Evolutionary conservation across 805 yeast genomes (phyloP), one percentile per base, ranked within the genome.

Genomic region (Metschnikowia cerradonensis): DNA sequence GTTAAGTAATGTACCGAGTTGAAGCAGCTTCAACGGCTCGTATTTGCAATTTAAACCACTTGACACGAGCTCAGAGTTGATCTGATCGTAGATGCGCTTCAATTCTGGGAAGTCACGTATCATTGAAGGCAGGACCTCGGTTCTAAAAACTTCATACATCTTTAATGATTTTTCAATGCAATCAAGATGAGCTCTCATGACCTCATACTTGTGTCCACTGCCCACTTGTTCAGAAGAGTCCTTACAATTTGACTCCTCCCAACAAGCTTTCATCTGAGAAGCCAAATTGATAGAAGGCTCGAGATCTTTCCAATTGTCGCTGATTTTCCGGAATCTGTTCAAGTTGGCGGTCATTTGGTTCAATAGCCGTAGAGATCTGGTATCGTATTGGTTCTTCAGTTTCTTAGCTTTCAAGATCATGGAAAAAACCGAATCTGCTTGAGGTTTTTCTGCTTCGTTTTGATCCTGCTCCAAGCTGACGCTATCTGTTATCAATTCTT

Each of bases 301-400:
- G 10, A 39, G 23, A 17, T n/a, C 32, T n/a, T 33, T 19, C 20
- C 32, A 38, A 6, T 52, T 36, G 7, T 36, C 39, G 11, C n/a
- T 34, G 19, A 33, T 34, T n/a, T 8, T 14, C 22, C 32, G 45
- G 31, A 42, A 42, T 34, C 38, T 42, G 38, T 43, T 7, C 6
- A 39, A 34, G 32, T 49, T 49, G 19, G 55, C 17, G 49, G 55
- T 64, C 26, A 64, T 50, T 48, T 62, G 62, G 56, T 68, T 67
- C 35, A 62, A 53, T 15, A 67, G 62, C 17, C 67, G 63, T 36
- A 68, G 53, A 4, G 70, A 61, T 37, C 57, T 60, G 4, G 67
- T 66, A 45, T 71, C 74, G 48, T 67, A 68, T 41, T 60, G 63
- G 52, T 66, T 60, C 41, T 66, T 68, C 34, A 54, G 41, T 36